phyloP scores from a whole-genome alignment of 768 basidiomycete species.

The Clitopilus passeckerianus region DNA sequence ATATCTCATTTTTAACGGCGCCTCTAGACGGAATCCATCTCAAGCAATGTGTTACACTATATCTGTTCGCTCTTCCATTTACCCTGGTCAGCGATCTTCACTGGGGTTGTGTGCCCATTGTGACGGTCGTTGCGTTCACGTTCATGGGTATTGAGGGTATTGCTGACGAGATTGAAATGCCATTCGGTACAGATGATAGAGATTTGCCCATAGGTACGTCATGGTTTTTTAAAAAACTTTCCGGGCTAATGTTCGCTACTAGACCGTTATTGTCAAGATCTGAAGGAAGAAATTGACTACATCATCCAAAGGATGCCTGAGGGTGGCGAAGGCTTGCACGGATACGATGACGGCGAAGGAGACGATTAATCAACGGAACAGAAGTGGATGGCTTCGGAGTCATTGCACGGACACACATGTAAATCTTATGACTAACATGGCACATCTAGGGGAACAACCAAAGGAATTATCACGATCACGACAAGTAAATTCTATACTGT shows the following conservation, averaged over 20 bases:
- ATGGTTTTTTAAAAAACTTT: neutral
- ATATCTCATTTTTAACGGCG: neutral
- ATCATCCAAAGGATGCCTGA: conserved; percentile 68
- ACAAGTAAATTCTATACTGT: conserved; percentile 11
- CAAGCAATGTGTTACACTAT: conserved; percentile 92
- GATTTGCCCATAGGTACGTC: conserved; percentile 72
- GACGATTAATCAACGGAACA: conserved; percentile 50
- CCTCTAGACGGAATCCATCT: conserved; percentile 77
- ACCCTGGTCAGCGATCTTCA: conserved; percentile 79
- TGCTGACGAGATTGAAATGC: conserved; percentile 92
- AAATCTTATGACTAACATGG: neutral
- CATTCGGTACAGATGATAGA: conserved; percentile 75
- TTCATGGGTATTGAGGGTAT: conserved; percentile 96
- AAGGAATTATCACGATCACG: conserved; percentile 2
- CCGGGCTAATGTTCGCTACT: neutral
- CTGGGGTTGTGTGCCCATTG: conserved; percentile 81
- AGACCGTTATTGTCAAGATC: conserved; percentile 84
- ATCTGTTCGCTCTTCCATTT: conserved; percentile 87
- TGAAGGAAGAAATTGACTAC: conserved; percentile 83
- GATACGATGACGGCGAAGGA: conserved; percentile 79
- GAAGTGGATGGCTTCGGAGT: conserved; percentile 1
- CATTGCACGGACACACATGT: conserved; percentile 6
- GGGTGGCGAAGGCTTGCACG: conserved; percentile 64
- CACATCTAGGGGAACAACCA: neutral
- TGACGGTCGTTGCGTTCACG: conserved; percentile 84